Percentiles rank a stretch among this genome's conserved stretches.
Conservation (phyloP, 2,329 filamentous ascomycete genomes). For the Cladophialophora exuberans region DNA sequence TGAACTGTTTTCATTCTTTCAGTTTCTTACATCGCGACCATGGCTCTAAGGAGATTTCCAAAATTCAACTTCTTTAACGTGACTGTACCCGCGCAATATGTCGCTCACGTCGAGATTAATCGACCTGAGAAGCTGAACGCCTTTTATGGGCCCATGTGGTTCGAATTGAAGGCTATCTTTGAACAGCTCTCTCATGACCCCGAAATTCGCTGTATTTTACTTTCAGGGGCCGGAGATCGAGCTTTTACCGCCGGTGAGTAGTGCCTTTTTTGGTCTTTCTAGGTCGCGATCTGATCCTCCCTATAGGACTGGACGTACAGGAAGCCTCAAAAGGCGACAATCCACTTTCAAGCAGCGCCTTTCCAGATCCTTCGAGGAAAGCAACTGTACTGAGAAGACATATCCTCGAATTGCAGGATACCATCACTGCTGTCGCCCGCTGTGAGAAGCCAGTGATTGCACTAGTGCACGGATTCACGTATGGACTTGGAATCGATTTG, state of each 20-base stretch:
- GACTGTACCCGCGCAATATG: constrained; percentile 69
- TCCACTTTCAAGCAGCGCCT: constrained; percentile 40
- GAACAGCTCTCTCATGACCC: constrained; percentile 70
- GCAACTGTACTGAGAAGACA: constrained; percentile 66
- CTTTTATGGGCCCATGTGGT: constrained; percentile 83
- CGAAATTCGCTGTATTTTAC: constrained; percentile 73
- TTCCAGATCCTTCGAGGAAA: constrained; percentile 65
- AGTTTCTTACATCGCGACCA: background rate
- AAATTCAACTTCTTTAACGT: constrained; percentile 69
- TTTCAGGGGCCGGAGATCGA: constrained; percentile 78
- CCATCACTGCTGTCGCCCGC: constrained; percentile 74
- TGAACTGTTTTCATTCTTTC: too few relatives aligned
- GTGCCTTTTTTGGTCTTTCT: constrained; percentile 38
- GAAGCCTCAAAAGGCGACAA: constrained; percentile 62
- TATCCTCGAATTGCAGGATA: constrained; percentile 79
- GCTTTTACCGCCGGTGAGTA: constrained; percentile 68
- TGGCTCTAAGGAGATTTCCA: constrained; percentile 13
- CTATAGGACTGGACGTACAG: constrained; percentile 79
- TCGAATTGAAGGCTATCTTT: constrained; percentile 76
- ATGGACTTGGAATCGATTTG: constrained; percentile 76
- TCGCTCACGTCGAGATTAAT: constrained; percentile 93
- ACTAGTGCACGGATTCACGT: constrained; percentile 75
- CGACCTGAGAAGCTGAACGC: constrained; percentile 84
- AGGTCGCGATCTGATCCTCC: too few relatives aligned
- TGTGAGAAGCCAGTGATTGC: constrained; percentile 92